Base-by-base conservation (phyloP, 2,329 filamentous ascomycete species). In the Calcarisporium arbuscula region DNA sequence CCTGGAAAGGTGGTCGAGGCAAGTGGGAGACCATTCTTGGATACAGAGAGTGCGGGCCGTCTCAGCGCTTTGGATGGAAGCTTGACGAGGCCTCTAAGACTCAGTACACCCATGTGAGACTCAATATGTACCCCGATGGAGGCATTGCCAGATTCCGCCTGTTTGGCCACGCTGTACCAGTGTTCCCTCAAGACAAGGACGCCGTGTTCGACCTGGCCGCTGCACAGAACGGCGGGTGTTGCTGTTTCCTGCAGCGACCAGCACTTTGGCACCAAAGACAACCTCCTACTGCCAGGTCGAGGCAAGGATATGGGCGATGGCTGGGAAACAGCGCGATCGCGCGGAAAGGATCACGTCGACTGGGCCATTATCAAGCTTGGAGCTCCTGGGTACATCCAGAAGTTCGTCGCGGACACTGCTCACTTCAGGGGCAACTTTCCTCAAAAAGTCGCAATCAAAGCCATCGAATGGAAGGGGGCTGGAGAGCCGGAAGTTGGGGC, bases 231-330 rank as follows among this genome's bases (percentile, higher is more conserved):
- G 85, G 85, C 27, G 85, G n/a, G 77, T 21, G 74, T 89, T 18
- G 85, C 83, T 23, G 65, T 86, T 8, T 72, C 75, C 2, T 89
- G 84, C 66, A 86, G 78, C 41, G 85, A 92, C 58, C 80, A 92
- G 62, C 85, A 92, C 60, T 94, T 89, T 50, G 84, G 85, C 40
- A 83, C 78, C 23, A 87, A 83, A 56, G 79, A 85, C 53, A 89
- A 90, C 60, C 65, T 90, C 21, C 70, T 89, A n/a, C 67, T 89
- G 4, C 85, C 85, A 0, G 84, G 83, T 3, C 71, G 85, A 18
- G 85, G 85, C 27, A 79, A 81, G 56, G 83, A 92, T 60, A 92
- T 92, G 85, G 82, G 85, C 32, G 85, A 90, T 55, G 86, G 85
- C 7, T 92, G 86, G 85, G 85, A 92, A 62, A 92, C 85, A 36